Evolutionary conservation across 495 filamentous ascomycete genomes (phyloP).

Genomic region (Neurospora hispaniola): DNA sequence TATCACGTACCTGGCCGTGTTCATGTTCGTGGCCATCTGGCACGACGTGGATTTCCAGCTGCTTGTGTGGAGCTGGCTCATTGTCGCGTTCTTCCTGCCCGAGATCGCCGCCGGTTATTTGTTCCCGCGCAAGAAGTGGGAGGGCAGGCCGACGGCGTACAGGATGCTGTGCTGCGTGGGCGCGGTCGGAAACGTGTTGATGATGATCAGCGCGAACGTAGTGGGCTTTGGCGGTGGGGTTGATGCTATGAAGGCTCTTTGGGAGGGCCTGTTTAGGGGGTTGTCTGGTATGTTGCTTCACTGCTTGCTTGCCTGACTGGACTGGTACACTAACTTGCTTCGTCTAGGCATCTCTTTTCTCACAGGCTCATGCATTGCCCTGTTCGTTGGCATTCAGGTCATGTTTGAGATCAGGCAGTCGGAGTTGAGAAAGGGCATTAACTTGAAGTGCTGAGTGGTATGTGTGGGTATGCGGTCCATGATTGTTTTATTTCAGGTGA

Average conservation of each 20-base stretch:
- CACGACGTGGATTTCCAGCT: slow-evolving; percentile 93
- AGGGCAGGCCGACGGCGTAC: slow-evolving; percentile 55
- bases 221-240: slow-evolving; percentile 90
- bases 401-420: slow-evolving; percentile 93
- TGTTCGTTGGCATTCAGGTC: slow-evolving; percentile 82
- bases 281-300: slow-evolving; percentile 45
- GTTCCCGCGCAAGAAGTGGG: slow-evolving; percentile 65
- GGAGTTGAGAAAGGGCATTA: slow-evolving; percentile 71
- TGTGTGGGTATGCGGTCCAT: not conserved
- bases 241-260: slow-evolving; percentile 70
- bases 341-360: slow-evolving; percentile 56
- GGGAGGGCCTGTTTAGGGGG: slow-evolving; percentile 62
- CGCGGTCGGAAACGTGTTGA: slow-evolving; percentile 73
- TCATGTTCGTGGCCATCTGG: slow-evolving; percentile 97
- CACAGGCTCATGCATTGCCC: slow-evolving; percentile 48
- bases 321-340: too few species aligned
- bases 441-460: slow-evolving; percentile 61
- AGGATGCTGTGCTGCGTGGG: slow-evolving; percentile 76
- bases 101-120: slow-evolving; percentile 61
- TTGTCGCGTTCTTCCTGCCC: slow-evolving; percentile 86
- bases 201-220: slow-evolving; percentile 94
- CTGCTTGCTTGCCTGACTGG: not conserved
- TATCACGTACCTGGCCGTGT: slow-evolving; percentile 75
- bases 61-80: slow-evolving; percentile 92
- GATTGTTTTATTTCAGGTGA: not conserved